Evolutionary conservation across 169 alveolate species (phyloP), one percentile per base, ranked within the genome.

Genomic region (Haemoproteus tartakovskyi): DNA sequence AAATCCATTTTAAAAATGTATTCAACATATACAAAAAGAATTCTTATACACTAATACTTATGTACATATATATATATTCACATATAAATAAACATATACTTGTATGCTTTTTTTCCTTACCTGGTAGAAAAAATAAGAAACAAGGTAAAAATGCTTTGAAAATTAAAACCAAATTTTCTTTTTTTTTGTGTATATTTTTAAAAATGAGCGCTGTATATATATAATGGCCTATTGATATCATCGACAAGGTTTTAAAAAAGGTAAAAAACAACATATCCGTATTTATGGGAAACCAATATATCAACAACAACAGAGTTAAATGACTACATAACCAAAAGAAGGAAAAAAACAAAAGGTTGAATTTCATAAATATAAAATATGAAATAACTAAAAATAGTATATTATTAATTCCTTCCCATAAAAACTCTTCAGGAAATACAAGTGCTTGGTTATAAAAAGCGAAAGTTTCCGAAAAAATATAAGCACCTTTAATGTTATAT

Each of bases 391-490:
- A 52, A 16, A 67, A 27, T 2, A 51, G 41, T 40, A 67, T n/a
- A 21, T 67, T 52, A 40, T 41, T 41, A 41, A 47, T 38, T 18
- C 51, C 4, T 40, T 38, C 29, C 11, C 14, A 2, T 67, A 52
- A 37, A 46, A 33, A 67, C 54, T 67, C 82, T 11, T 30, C 18
- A 4, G 26, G 19, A 52, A 67, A 67, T 11, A 30, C 29, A 38
- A 45, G 9, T 12, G 63, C 82, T 52, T 67, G 82, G 2, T 67
- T 36, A 22, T 52, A 67, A n/a, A 67, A 29, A 3, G 37, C 54
- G n/a, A 52, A 67, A 2, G 60, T 27, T 26, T 67, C 82, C 29
- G 82, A 67, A 18, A 52, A 67, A 52, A 67, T 52, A 38, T 67
- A 67, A 6, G 19, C 27, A 67, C 54, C 29, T 22, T 67, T 54